A percentile compares a stretch with the other conserved stretches of the same genome.
Evolutionary conservation across 2,329 filamentous ascomycete species (phyloP).

Genomic region (Pseudogymnoascus sp.): DNA sequence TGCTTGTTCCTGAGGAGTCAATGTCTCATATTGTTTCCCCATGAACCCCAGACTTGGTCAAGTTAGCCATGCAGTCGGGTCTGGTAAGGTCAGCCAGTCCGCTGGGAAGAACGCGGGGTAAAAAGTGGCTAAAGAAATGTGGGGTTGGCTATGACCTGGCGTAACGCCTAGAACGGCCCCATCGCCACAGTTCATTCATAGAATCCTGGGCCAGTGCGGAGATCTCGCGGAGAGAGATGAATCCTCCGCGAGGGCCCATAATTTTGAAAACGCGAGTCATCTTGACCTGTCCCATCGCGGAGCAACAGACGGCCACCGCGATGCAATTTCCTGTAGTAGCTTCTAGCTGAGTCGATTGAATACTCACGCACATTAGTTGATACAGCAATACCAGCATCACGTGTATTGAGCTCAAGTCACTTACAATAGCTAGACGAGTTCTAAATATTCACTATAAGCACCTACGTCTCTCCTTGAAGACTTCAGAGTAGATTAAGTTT

Average conservation of each 20-base stretch:
- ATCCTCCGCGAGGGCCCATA: neutral
- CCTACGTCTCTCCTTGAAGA: neutral
- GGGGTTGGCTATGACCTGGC: neutral
- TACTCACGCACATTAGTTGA: too few relatives aligned
- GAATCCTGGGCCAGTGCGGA: neutral
- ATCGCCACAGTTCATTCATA: neutral
- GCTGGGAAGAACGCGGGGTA: neutral
- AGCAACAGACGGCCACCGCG: neutral
- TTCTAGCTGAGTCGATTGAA: neutral
- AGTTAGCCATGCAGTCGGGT: neutral
- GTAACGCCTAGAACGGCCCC: neutral
- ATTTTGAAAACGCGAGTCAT: neutral
- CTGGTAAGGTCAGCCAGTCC: neutral
- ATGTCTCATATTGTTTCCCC: neutral
- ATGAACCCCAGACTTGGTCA: neutral
- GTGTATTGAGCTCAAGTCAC: neutral
- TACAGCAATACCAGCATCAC: too few relatives aligned
- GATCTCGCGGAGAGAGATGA: neutral
- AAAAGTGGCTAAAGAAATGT: neutral
- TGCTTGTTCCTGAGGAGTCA: neutral
- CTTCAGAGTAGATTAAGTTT: neutral
- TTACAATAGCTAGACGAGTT: neutral
- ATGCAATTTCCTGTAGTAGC: neutral
- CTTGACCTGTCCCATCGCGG: neutral
- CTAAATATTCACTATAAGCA: neutral